These are phyloP conservation scores for Fusarium sp. DNA, from an alignment of 2,329 filamentous ascomycete species.

Conservation along the genomic window DNA sequence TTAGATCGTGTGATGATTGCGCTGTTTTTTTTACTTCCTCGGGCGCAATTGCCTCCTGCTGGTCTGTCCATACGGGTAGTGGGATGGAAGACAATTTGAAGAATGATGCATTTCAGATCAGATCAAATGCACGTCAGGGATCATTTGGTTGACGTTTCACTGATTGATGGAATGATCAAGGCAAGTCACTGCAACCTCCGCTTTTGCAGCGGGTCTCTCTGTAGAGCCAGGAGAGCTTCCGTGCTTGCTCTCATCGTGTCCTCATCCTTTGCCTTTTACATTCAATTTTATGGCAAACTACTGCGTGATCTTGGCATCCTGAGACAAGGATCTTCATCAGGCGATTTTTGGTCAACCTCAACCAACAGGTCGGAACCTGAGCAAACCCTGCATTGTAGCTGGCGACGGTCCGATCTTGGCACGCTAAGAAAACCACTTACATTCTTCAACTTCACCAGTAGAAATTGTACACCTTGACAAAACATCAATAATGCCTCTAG, in stretches of 20 bases:
- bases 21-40: neutral
- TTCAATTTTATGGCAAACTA: neutral
- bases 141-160: neutral
- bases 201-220: slow-evolving; percentile 19
- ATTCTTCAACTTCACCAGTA: neutral
- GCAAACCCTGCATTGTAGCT: slow-evolving; percentile 22
- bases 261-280: neutral
- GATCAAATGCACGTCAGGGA: neutral
- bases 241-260: neutral
- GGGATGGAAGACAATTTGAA: slow-evolving; percentile 1
- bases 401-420: slow-evolving; percentile 24
- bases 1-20: slow-evolving; percentile 29
- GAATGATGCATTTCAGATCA: neutral
- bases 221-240: neutral
- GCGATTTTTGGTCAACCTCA: neutral
- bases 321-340: slow-evolving; percentile 21
- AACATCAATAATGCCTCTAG: slow-evolving; percentile 4
- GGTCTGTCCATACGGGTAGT: neutral
- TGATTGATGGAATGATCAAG: neutral
- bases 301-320: slow-evolving; percentile 1
- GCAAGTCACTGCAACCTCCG: slow-evolving; percentile 19
- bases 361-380: slow-evolving; percentile 17
- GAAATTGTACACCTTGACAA: slow-evolving; percentile 15
- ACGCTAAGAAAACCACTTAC: slow-evolving; percentile 1
- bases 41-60: neutral